Conservation (phyloP, 805 yeast genomes). For the Lipomyces oligophaga region DNA sequence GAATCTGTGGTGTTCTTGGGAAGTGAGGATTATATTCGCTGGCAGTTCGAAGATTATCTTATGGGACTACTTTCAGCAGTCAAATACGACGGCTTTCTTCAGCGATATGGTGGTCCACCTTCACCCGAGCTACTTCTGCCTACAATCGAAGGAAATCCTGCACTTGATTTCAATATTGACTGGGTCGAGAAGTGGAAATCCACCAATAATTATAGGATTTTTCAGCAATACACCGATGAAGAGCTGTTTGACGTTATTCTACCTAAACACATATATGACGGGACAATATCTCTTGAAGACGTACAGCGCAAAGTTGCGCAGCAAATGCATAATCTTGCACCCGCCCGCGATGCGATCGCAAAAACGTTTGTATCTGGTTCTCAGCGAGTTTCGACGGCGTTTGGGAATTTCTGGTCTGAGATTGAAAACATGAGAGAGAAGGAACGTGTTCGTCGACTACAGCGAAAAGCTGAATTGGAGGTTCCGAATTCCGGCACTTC, state of each 20-base stretch:
- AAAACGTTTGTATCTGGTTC: conserved; percentile 30
- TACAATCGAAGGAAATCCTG: conserved; percentile 37
- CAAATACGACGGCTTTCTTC: conserved; percentile 61
- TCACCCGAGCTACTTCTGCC: conserved; percentile 36
- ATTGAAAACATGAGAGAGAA: conserved; percentile 25
- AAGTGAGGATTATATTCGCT: conserved; percentile 82
- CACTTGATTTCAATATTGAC: conserved; percentile 43
- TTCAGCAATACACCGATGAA: conserved; percentile 58
- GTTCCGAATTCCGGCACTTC: no score
- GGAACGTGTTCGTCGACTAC: conserved; percentile 13
- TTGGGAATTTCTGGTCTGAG: conserved; percentile 34
- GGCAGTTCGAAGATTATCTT: conserved; percentile 86
- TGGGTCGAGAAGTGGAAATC: conserved; percentile 54
- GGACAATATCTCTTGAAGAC: conserved; percentile 31
- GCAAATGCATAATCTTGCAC: conserved; percentile 30
- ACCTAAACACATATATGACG: conserved; percentile 42
- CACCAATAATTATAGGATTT: conserved; percentile 54
- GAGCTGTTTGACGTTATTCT: conserved; percentile 62
- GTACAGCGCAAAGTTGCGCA: conserved; percentile 29
- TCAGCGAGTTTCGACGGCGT: conserved; percentile 33
- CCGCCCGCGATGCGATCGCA: conserved; percentile 32
- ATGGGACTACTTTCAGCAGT: conserved; percentile 68
- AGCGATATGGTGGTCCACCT: conserved; percentile 40
- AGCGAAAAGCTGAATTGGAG: conserved; percentile 2
- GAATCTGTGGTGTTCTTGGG: conserved; percentile 54